A percentile compares a stretch with the other conserved stretches of the same genome.
These are phyloP conservation scores for Diplogelasinospora grovesii DNA, from an alignment of 495 filamentous ascomycete genomes.

Conservation along the genomic window DNA sequence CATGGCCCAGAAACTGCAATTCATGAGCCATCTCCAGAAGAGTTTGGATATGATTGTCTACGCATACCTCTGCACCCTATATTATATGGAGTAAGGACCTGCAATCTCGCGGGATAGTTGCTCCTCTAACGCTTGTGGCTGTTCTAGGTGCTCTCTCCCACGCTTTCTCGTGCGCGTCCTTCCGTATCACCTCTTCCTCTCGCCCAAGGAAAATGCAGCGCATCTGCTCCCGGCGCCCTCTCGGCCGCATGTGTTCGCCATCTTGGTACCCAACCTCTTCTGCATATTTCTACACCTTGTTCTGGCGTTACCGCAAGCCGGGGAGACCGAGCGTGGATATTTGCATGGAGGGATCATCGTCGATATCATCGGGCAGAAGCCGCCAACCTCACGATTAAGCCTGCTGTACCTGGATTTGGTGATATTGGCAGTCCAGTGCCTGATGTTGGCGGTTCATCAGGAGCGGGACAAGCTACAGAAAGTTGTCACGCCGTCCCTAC, in stretches of 20 bases:
- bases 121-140: too few species aligned
- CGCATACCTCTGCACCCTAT: constrained; percentile 70
- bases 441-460: constrained; percentile 67
- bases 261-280: constrained; percentile 62
- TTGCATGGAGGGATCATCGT: constrained; percentile 79
- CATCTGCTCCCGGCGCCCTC: constrained; percentile 55
- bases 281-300: constrained; percentile 68
- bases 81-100: constrained; percentile 84
- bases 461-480: constrained; percentile 56
- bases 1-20: constrained; percentile 51
- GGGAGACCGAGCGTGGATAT: constrained; percentile 72
- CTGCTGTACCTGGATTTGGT: constrained; percentile 60
- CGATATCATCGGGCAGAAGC: constrained; percentile 79
- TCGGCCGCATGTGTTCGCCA: constrained; percentile 62
- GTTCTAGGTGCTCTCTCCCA: constrained; percentile 67
- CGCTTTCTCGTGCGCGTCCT: constrained; percentile 63
- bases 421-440: constrained; percentile 59
- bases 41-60: constrained; percentile 77
- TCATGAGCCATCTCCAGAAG: constrained; percentile 62
- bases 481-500: constrained; percentile 27
- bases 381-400: constrained; percentile 58
- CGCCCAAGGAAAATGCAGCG: constrained; percentile 61
- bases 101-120: too few species aligned
- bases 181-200: constrained; percentile 69
- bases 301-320: constrained; percentile 54